Evolutionary conservation across 768 basidiomycete genomes (phyloP).

Genomic region (Rhizopogon rudus): DNA sequence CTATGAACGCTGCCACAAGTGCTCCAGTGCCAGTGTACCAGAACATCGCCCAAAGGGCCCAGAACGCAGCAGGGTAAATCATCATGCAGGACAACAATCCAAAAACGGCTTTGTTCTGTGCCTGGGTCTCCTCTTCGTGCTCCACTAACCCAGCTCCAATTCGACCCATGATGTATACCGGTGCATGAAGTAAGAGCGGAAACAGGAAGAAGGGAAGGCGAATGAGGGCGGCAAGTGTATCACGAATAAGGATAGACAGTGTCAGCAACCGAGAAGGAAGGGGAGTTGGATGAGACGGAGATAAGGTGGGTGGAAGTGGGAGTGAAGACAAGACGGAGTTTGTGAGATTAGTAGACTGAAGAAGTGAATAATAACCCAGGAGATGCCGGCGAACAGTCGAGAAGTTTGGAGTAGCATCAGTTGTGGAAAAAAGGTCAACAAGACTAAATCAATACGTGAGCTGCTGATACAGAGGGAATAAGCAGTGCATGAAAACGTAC

Average conservation of each 20-base stretch:
- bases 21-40: constrained; percentile 73
- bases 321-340: constrained; percentile 82
- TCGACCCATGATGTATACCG: constrained; percentile 79
- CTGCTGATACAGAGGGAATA: constrained; percentile 3
- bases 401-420: constrained; percentile 56
- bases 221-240: constrained; percentile 64
- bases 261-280: constrained; percentile 84
- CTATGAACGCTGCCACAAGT: constrained; percentile 57
- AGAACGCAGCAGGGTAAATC: constrained; percentile 82
- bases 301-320: constrained; percentile 78
- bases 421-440: constrained; percentile 80
- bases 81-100: constrained; percentile 69
- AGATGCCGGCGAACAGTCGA: constrained; percentile 61
- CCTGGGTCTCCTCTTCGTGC: constrained; percentile 91
- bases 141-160: constrained; percentile 69
- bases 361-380: constrained; percentile 84
- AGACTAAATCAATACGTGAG: constrained; percentile 47
- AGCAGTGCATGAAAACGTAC: constrained; percentile 43
- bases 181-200: constrained; percentile 78
- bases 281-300: constrained; percentile 64
- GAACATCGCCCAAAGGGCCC: constrained; percentile 80
- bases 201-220: constrained; percentile 87
- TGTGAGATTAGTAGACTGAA: constrained; percentile 75
- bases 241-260: constrained; percentile 70
- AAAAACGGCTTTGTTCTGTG: constrained; percentile 94